These are phyloP conservation scores for Aureobasidium sp. DNA, from an alignment of 2,329 filamentous ascomycete genomes.

Conservation along the genomic window DNA sequence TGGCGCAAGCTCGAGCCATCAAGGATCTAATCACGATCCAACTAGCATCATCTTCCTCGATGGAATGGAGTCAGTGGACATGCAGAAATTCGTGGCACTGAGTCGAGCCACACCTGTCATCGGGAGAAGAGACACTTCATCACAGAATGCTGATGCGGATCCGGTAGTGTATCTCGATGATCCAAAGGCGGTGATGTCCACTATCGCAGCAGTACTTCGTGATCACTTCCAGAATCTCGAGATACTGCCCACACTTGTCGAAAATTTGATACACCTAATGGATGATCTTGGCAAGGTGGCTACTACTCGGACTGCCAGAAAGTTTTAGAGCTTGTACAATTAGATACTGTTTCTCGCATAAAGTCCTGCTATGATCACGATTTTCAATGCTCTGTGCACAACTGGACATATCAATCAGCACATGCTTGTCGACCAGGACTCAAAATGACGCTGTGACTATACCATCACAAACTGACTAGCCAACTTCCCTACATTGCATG, in stretches of 20 bases:
- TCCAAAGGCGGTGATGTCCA: slow-evolving; percentile 50
- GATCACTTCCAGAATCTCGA: slow-evolving; percentile 36
- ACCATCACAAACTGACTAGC: neutral
- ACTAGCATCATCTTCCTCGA: slow-evolving; percentile 38
- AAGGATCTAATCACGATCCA: neutral
- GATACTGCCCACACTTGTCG: slow-evolving; percentile 50
- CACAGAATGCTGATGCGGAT: slow-evolving; percentile 13
- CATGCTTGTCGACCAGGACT: too few species aligned
- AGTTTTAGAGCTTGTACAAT: neutral
- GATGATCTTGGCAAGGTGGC: slow-evolving; percentile 39
- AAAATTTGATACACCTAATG: slow-evolving; percentile 57
- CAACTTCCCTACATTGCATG: neutral
- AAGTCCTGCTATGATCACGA: too few species aligned
- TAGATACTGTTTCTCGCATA: too few species aligned
- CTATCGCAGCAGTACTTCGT: slow-evolving; percentile 49
- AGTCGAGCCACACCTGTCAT: slow-evolving; percentile 47
- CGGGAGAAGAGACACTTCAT: slow-evolving; percentile 37
- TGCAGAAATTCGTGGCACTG: slow-evolving; percentile 52
- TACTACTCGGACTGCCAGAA: neutral
- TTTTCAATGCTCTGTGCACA: too few species aligned
- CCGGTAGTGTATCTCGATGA: slow-evolving; percentile 41
- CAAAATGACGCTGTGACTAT: neutral
- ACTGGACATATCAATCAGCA: too few species aligned
- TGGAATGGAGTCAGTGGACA: slow-evolving; percentile 42
- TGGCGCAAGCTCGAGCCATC: too few species aligned